A percentile compares a stretch with the other conserved stretches of the same genome.
These are phyloP conservation scores for Didymella pinodella DNA, from an alignment of 2,329 filamentous ascomycete genomes.

Conservation along the genomic window DNA sequence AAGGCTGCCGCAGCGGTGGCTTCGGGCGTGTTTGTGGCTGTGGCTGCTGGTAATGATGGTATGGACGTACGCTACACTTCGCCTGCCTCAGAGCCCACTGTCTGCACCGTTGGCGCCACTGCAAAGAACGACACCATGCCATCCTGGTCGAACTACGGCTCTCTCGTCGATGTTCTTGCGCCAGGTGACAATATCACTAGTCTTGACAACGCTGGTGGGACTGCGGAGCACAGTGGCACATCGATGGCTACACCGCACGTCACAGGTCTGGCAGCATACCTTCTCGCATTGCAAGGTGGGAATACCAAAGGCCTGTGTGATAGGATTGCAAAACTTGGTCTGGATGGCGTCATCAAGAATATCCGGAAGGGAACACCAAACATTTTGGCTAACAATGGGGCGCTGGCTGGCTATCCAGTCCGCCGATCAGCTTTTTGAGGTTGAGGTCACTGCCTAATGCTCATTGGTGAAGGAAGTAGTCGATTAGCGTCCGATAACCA, in stretches of 20 bases:
- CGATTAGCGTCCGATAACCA: neutral
- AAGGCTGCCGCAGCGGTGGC: constrained; percentile 44
- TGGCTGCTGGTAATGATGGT: constrained; percentile 50
- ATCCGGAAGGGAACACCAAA: constrained; percentile 57
- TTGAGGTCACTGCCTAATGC: neutral
- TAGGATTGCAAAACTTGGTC: constrained; percentile 55
- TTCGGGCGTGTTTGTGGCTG: constrained; percentile 48
- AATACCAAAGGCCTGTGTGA: constrained; percentile 53
- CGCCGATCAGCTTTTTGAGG: neutral
- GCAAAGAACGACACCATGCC: constrained; percentile 42
- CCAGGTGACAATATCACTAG: constrained; percentile 54
- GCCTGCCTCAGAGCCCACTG: constrained; percentile 46
- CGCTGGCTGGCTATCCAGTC: neutral
- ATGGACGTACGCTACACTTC: constrained; percentile 37
- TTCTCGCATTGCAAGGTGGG: constrained; percentile 61
- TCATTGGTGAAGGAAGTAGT: neutral
- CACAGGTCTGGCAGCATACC: constrained; percentile 72
- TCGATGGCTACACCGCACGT: constrained; percentile 75
- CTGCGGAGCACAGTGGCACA: constrained; percentile 64
- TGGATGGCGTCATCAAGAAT: constrained; percentile 48
- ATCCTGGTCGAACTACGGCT: constrained; percentile 49
- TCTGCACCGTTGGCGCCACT: constrained; percentile 51
- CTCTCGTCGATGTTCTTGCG: constrained; percentile 48
- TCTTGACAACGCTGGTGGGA: constrained; percentile 54
- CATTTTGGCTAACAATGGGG: constrained; percentile 61